Evolutionary conservation across 257 asterid genomes (phyloP), one percentile per base, ranked within the genome.

Genomic region (Nicotiana paniculata): DNA sequence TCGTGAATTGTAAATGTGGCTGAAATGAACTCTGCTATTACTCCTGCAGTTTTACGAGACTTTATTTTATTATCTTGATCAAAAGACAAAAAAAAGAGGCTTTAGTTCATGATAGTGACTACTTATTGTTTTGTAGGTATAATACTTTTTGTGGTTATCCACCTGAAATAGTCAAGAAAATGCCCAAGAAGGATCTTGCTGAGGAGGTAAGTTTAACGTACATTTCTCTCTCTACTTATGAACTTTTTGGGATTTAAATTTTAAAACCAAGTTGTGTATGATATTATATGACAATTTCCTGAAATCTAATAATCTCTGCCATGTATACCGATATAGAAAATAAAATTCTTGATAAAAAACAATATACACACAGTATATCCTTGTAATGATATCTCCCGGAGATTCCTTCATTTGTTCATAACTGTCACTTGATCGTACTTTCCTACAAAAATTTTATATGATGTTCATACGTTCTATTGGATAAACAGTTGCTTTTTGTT

Each of bases 141-240:
- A 90, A 93, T 89, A 96, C 99, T 32, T 96, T 96, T 85, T 92
- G 94, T 82, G 94, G 98, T 81, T 94, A 91, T 89, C 97, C 99
- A 78, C 99, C 98, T 81, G 99, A 96, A 87, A 90, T 95, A 85
- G 98, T 96, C 81, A 94, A 92, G 93, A 96, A 96, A 89, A 87
- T 96, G 98, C 99, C 99, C 17, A 96, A 95, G 95, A 96, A 93
- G 92, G 98, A 96, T 89, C 99, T 96, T 80, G 92, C 97, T 4
- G 99, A 96, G 88, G 99, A 96, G 98, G 99, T 95, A 84, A 84
- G 48, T 74, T 59, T 55, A 55, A 64, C 1, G 1, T 75, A 28
- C 63, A 51, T 75, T 8, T 51, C 51, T 51, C 9, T 58, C 28
- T 58, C n/a, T 18, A 21, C 64, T 2, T 58, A 58, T 17, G 64